phyloP scores from a whole-genome alignment of 2,329 filamentous ascomycete species.

The Magnaporthiopsis rhizophila region DNA sequence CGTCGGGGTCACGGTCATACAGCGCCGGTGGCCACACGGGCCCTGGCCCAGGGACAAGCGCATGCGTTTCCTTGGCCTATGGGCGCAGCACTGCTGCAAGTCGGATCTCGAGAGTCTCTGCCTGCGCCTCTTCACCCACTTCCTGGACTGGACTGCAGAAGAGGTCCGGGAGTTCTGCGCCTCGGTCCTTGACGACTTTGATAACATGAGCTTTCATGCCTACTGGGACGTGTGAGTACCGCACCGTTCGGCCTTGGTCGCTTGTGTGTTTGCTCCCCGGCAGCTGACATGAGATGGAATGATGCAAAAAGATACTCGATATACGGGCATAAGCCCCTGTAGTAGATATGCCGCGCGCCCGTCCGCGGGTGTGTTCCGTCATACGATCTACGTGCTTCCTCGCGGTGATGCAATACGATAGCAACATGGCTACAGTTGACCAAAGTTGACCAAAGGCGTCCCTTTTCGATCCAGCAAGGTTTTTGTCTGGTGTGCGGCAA shows the following conservation, averaged over 20 bases:
- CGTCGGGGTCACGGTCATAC: slow-evolving; percentile 1
- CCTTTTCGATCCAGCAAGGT: no score
- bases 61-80: background rate
- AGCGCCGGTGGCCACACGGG: slow-evolving; percentile 1
- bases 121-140: slow-evolving; percentile 19
- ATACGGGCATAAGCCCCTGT: slow-evolving; percentile 3
- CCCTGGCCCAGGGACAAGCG: slow-evolving; percentile 3
- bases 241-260: background rate
- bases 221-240: slow-evolving; percentile 14
- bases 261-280: background rate
- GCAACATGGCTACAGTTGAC: background rate
- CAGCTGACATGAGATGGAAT: background rate
- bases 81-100: background rate
- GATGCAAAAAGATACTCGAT: background rate
- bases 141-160: slow-evolving; percentile 22
- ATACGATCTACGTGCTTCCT: background rate
- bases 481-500: background rate
- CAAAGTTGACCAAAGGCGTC: no score
- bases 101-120: slow-evolving; percentile 1
- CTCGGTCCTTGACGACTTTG: slow-evolving; percentile 22
- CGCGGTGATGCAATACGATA: background rate
- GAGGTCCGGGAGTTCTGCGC: slow-evolving; percentile 23
- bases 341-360: background rate
- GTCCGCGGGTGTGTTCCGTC: background rate
- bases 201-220: slow-evolving; percentile 22